phyloP scores from a whole-genome alignment of 2,329 filamentous ascomycete species.

The Botryosphaeria dothidea region DNA sequence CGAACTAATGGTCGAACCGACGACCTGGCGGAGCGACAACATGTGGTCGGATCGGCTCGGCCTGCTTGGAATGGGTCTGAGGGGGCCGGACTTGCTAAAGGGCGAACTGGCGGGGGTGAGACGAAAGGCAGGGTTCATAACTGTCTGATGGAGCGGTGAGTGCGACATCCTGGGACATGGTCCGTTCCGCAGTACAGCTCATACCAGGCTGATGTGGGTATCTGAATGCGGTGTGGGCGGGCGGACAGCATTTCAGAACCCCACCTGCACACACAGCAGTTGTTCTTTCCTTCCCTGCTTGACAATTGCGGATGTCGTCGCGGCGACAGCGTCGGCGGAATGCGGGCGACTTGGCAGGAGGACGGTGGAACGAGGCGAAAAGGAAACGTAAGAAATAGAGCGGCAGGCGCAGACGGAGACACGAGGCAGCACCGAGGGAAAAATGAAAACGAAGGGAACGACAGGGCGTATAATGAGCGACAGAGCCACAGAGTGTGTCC shows the following conservation, averaged over 20 bases:
- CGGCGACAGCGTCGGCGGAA: slow-evolving; percentile 13
- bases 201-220: slow-evolving; percentile 17
- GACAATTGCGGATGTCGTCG: not conserved
- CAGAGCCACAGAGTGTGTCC: not conserved
- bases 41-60: slow-evolving; percentile 46
- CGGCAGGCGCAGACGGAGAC: not conserved
- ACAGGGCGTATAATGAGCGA: slow-evolving; percentile 1
- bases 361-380: not conserved
- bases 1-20: slow-evolving; percentile 84
- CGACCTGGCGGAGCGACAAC: slow-evolving; percentile 77
- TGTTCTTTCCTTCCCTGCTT: not conserved
- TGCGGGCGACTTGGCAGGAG: slow-evolving; percentile 6
- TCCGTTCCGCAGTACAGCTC: slow-evolving; percentile 13
- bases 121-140: slow-evolving; percentile 19
- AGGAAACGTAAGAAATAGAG: slow-evolving; percentile 1
- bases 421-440: not conserved
- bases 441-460: not conserved
- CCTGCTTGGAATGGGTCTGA: slow-evolving; percentile 62
- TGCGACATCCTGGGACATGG: slow-evolving; percentile 17
- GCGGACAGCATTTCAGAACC: slow-evolving; percentile 11
- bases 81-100: slow-evolving; percentile 57
- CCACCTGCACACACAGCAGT: slow-evolving; percentile 8
- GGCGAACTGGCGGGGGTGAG: slow-evolving; percentile 70
- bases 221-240: slow-evolving; percentile 3
- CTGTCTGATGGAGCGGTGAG: slow-evolving; percentile 20